Evolutionary conservation across 768 basidiomycete species (phyloP).

Genomic region (Mycena alexandri): DNA sequence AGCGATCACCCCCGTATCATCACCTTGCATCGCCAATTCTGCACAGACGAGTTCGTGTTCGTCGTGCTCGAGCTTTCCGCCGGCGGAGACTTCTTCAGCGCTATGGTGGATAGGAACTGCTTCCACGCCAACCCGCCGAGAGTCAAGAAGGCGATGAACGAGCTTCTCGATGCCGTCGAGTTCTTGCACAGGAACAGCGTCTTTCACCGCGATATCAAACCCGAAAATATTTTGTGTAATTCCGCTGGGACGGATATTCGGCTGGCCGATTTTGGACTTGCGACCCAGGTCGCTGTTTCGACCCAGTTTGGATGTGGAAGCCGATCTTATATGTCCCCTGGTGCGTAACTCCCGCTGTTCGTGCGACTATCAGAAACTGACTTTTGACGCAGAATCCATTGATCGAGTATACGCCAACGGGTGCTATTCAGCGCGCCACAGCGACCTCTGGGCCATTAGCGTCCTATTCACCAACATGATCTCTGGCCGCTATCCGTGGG

Average conservation of each 20-base stretch:
- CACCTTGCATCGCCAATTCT: slow-evolving; percentile 58
- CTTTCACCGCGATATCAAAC: slow-evolving; percentile 71
- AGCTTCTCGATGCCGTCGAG: slow-evolving; percentile 68
- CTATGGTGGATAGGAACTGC: slow-evolving; percentile 53
- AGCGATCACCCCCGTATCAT: slow-evolving; percentile 56
- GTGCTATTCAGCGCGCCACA: slow-evolving; percentile 23
- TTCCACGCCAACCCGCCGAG: slow-evolving; percentile 60
- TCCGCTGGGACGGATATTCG: slow-evolving; percentile 52
- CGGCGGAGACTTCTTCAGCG: slow-evolving; percentile 62
- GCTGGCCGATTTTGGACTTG: slow-evolving; percentile 69
- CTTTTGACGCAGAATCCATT: slow-evolving; percentile 12
- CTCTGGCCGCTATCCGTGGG: slow-evolving; percentile 19
- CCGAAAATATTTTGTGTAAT: slow-evolving; percentile 73
- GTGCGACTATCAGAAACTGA: neutral
- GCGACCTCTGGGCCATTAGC: slow-evolving; percentile 23
- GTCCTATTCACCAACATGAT: slow-evolving; percentile 21
- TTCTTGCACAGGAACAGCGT: slow-evolving; percentile 66
- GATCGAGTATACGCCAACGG: neutral
- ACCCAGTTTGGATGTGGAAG: slow-evolving; percentile 24
- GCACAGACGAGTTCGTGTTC: slow-evolving; percentile 65
- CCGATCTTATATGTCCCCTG: slow-evolving; percentile 24
- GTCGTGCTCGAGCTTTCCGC: slow-evolving; percentile 53
- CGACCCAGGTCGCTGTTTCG: slow-evolving; percentile 40
- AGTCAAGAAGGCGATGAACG: slow-evolving; percentile 63
- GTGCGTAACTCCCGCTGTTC: neutral